Conservation (phyloP, 768 basidiomycete genomes). For the Lactarius indigo region DNA sequence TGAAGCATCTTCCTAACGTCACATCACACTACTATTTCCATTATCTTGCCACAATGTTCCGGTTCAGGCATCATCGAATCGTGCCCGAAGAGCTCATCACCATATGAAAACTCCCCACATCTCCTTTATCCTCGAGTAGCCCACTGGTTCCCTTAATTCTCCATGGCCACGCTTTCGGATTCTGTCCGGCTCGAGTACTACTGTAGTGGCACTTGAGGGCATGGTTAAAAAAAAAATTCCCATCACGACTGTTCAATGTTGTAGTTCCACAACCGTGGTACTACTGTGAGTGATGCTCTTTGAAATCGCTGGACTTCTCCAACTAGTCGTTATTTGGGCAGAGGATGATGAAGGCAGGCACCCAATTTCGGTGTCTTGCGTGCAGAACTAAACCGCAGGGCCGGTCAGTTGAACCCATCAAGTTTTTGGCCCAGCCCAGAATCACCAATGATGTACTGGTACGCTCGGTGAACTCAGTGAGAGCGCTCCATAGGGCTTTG, state of each 20-base stretch:
- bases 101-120: not conserved
- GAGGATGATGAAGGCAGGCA: too few relatives aligned
- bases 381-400: not conserved
- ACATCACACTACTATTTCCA: too few relatives aligned
- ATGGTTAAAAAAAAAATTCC: not conserved
- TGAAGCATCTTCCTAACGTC: too few relatives aligned
- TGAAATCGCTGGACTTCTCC: not conserved
- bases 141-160: not conserved
- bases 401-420: not conserved
- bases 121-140: not conserved
- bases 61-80: too few relatives aligned
- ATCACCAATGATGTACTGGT: not conserved
- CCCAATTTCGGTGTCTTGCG: not conserved
- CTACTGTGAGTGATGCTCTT: not conserved
- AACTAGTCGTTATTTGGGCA: too few relatives aligned
- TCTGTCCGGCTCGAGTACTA: not conserved
- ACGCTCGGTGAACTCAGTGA: not conserved
- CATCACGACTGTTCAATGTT: not conserved
- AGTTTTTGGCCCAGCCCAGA: not conserved
- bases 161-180: not conserved
- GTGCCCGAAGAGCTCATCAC: not conserved
- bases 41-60: too few relatives aligned
- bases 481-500: not conserved
- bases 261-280: not conserved
- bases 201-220: not conserved